phyloP scores from a whole-genome alignment of 768 basidiomycete genomes.

The Mycena kentingensis region DNA sequence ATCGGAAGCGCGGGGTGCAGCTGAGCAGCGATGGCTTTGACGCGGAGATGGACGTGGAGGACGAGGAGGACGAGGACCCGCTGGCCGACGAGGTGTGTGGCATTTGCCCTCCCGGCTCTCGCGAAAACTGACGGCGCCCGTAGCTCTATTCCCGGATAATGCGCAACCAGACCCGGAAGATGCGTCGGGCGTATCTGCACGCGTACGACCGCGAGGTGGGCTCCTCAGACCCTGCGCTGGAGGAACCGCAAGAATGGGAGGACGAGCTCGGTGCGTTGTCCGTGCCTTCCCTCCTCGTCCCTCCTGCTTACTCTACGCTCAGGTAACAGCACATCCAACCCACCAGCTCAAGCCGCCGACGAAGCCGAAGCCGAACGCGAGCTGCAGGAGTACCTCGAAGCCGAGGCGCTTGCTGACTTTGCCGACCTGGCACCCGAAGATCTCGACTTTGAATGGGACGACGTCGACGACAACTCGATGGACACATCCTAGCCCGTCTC shows the following conservation, averaged over 20 bases:
- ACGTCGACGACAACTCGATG: background rate
- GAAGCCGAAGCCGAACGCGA: slow-evolving; percentile 5
- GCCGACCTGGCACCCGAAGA: slow-evolving; percentile 20
- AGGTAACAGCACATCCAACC: background rate
- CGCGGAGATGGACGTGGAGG: slow-evolving; percentile 42
- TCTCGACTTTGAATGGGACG: background rate
- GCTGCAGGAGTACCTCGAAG: slow-evolving; percentile 11
- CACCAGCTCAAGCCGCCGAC: background rate
- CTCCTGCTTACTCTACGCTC: background rate
- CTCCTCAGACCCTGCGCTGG: slow-evolving; percentile 10
- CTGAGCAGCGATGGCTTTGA: slow-evolving; percentile 54
- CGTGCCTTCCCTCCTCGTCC: background rate
- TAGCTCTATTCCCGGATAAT: slow-evolving; percentile 18
- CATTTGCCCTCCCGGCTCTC: background rate
- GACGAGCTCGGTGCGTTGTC: slow-evolving; percentile 13
- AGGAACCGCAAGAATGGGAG: slow-evolving; percentile 16
- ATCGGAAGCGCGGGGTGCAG: slow-evolving; percentile 32
- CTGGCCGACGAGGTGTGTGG: slow-evolving; percentile 8
- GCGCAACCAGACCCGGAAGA: slow-evolving; percentile 14
- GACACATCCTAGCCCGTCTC: background rate
- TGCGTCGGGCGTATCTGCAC: slow-evolving; percentile 17
- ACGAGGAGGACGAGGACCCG: slow-evolving; percentile 48
- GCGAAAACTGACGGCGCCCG: background rate
- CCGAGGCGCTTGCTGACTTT: slow-evolving; percentile 17
- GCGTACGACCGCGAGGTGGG: slow-evolving; percentile 24